A percentile compares a stretch with the other conserved stretches of the same genome.
phyloP scores from a whole-genome alignment of 495 filamentous ascomycete genomes.

The Aspergillus diversus region DNA sequence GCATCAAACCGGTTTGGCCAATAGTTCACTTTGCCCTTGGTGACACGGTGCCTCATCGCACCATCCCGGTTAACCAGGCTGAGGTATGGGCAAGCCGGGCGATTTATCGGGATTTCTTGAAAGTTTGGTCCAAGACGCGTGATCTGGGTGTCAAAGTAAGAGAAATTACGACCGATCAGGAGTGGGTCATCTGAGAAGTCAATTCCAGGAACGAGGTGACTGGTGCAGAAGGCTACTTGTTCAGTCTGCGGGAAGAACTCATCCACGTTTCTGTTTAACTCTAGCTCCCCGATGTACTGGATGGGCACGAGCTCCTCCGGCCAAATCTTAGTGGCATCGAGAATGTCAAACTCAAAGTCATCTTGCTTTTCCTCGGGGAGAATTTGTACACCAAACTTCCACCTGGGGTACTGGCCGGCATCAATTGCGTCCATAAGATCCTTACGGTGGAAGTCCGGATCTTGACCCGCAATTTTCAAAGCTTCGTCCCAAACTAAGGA shows the following conservation, averaged over 20 bases:
- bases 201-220: constrained; percentile 84
- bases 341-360: constrained; percentile 87
- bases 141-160: constrained; percentile 86
- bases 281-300: constrained; percentile 77
- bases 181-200: constrained; percentile 86
- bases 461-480: constrained; percentile 76
- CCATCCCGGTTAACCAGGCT: constrained; percentile 54
- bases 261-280: constrained; percentile 81
- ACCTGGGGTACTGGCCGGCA: constrained; percentile 66
- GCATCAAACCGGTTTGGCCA: constrained; percentile 81
- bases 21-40: constrained; percentile 79
- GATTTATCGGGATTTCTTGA: constrained; percentile 85
- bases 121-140: constrained; percentile 82
- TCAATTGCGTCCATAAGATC: constrained; percentile 84
- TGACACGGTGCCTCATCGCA: constrained; percentile 52
- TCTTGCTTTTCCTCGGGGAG: constrained; percentile 72
- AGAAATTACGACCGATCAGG: constrained; percentile 83
- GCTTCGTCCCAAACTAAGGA: constrained; percentile 90
- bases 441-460: constrained; percentile 88
- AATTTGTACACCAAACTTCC: constrained; percentile 82
- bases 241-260: constrained; percentile 89
- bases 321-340: constrained; percentile 93
- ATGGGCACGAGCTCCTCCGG: constrained; percentile 82
- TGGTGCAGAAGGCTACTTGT: constrained; percentile 80
- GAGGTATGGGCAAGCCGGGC: constrained; percentile 67